phyloP scores from a whole-genome alignment of 306 rosid genomes.

The Rosa rugosa region DNA sequence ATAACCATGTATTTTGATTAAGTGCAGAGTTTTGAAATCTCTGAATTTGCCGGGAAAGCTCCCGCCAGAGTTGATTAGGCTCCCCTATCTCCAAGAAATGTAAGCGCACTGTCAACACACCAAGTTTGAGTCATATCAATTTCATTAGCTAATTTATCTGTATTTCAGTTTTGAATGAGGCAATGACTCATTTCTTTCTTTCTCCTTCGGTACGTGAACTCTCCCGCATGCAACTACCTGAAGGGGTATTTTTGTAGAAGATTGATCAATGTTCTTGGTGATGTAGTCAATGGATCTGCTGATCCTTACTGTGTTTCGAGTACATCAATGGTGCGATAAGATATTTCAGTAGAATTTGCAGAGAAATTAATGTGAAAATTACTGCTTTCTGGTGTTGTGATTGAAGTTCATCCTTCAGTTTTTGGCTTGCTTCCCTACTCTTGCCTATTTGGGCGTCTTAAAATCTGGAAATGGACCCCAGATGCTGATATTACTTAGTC shows the following conservation, averaged over 20 bases:
- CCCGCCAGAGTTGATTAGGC: slow-evolving; percentile 41
- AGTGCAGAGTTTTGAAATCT: slow-evolving; percentile 45
- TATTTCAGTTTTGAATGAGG: too few species aligned
- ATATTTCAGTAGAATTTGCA: neutral
- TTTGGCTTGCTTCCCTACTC: neutral
- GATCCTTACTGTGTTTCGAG: neutral
- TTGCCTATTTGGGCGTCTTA: neutral
- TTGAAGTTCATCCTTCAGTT: neutral
- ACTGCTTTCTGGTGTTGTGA: neutral
- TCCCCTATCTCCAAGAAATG: slow-evolving; percentile 56
- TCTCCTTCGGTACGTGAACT: slow-evolving; percentile 50
- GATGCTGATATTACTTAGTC: too few species aligned
- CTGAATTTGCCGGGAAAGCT: slow-evolving; percentile 55
- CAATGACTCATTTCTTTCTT: neutral
- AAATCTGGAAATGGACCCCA: too few species aligned
- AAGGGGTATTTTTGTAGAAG: too few species aligned
- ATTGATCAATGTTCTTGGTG: neutral
- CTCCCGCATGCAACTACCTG: slow-evolving; percentile 54
- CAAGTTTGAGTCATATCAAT: neutral
- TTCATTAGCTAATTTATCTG: neutral
- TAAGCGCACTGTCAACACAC: slow-evolving; percentile 20
- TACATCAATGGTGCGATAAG: neutral
- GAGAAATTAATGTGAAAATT: neutral
- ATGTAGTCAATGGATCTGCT: neutral
- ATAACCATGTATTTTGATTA: neutral